Evolutionary conservation across 305 asterid genomes (phyloP), one percentile per base, ranked within the genome.

Genomic region (Fraxinus ornus): DNA sequence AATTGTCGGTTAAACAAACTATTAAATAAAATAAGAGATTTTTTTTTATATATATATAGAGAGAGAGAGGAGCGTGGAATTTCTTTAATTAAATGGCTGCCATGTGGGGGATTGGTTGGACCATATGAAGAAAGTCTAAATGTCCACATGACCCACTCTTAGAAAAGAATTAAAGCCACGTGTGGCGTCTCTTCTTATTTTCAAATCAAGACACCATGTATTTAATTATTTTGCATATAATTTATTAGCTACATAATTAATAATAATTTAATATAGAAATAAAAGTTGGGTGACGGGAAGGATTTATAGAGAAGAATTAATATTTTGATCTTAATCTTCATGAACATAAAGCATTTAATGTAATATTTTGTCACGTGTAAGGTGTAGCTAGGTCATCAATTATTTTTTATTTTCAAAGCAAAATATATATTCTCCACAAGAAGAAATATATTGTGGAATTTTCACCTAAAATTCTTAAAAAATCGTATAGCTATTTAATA

Each of bases 61-160:
- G 32, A 28, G 32, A 2, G 0, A 28, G 41, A 49, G 82, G 74
- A 73, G 37, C 73, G 33, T 82, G 81, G 76, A 71, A 39, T 28
- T 24, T 82, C 21, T 19, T 24, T 75, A 82, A 79, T 55, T 36
- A 78, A 78, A 70, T 77, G 64, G 22, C 64, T 52, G 68, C 76
- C 84, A 79, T 39, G 89, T 85, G 86, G 90, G 85, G 73, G 3
- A 85, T 77, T 70, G 76, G 15, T 86, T 86, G 85, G 90, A 82
- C 87, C 75, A 78, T 78, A 70, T 52, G 24, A 52, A 30, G 8
- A 75, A 82, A 70, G 21, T 83, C 81, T 75, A 77, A 72, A 10
- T 78, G 77, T 76, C 86, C 89, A 84, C 88, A 60, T 84, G 89
- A 12, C 68, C 37, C 39, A 0, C 39, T 2, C 8, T 66, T 21